Conservation (phyloP, 1,284 basidiomycete species). For the Papiliotrema flavescens region DNA sequence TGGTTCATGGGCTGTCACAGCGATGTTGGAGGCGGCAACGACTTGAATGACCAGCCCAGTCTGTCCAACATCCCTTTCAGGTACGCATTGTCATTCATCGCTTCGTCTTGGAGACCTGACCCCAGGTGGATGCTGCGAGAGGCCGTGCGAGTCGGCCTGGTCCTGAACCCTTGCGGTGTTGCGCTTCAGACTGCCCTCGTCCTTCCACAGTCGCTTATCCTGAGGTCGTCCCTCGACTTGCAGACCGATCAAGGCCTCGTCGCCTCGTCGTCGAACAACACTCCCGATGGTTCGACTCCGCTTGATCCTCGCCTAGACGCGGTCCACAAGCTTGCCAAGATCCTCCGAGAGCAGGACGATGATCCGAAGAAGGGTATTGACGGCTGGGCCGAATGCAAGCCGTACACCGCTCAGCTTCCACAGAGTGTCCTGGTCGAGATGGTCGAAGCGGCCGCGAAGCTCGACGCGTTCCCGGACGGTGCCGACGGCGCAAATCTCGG, state of each 20-base stretch:
- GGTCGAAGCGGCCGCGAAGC: neutral
- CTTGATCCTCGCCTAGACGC: neutral
- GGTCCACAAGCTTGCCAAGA: neutral
- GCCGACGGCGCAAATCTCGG: neutral
- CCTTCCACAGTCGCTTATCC: neutral
- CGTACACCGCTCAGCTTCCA: neutral
- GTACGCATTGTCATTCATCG: slow-evolving; percentile 15
- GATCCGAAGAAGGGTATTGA: neutral
- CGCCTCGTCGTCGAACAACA: neutral
- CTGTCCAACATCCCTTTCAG: slow-evolving; percentile 38
- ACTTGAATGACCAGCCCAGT: slow-evolving; percentile 12
- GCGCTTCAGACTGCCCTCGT: slow-evolving; percentile 9
- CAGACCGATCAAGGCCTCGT: neutral
- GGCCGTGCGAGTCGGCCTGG: slow-evolving; percentile 23
- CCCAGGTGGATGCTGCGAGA: slow-evolving; percentile 42
- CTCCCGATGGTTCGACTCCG: neutral
- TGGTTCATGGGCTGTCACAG: slow-evolving; percentile 37
- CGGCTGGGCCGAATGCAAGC: neutral
- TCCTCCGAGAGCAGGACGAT: neutral
- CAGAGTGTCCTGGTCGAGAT: neutral
- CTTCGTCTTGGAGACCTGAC: neutral
- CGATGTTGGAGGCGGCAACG: slow-evolving; percentile 27
- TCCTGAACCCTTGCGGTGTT: slow-evolving; percentile 11
- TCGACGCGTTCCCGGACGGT: neutral
- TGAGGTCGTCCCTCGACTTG: neutral